phyloP scores from a whole-genome alignment of 768 basidiomycete species.

The Leccinum aurantiacum region DNA sequence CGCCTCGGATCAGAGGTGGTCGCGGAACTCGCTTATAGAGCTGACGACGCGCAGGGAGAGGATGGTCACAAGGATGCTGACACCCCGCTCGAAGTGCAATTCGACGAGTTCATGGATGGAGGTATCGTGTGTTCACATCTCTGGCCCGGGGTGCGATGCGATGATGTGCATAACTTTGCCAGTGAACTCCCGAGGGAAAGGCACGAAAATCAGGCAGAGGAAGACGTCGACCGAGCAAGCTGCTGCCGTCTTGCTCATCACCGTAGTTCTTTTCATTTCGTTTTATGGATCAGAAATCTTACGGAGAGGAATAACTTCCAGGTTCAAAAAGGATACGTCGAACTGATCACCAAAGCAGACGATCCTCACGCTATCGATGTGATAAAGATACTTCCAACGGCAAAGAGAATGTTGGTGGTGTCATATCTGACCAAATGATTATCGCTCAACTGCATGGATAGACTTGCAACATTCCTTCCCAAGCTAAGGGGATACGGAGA shows the following conservation, averaged over 20 bases:
- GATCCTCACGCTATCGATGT: conserved; percentile 19
- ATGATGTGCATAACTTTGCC: not conserved
- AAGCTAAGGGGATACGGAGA: conserved; percentile 32
- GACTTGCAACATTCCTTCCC: conserved; percentile 29
- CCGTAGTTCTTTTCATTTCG: conserved; percentile 8
- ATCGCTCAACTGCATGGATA: conserved; percentile 7
- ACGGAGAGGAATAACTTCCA: conserved; percentile 1
- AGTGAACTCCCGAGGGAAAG: conserved; percentile 28
- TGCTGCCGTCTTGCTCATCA: conserved; percentile 25
- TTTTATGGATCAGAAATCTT: not conserved
- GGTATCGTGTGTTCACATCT: conserved; percentile 10
- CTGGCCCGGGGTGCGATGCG: not conserved
- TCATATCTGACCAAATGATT: not conserved
- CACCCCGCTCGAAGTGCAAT: conserved; percentile 23
- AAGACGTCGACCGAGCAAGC: conserved; percentile 26
- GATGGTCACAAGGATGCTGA: not conserved
- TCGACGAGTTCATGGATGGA: conserved; percentile 30
- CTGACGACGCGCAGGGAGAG: conserved; percentile 8
- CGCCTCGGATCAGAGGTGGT: conserved; percentile 22
- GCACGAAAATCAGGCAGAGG: conserved; percentile 19
- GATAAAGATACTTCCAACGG: conserved; percentile 26
- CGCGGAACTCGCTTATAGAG: conserved; percentile 27
- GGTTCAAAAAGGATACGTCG: conserved; percentile 29
- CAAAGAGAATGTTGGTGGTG: conserved; percentile 23
- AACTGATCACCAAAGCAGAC: conserved; percentile 17